Evolutionary conservation across 768 basidiomycete genomes (phyloP).

Genomic region (Cubamyces sp.): DNA sequence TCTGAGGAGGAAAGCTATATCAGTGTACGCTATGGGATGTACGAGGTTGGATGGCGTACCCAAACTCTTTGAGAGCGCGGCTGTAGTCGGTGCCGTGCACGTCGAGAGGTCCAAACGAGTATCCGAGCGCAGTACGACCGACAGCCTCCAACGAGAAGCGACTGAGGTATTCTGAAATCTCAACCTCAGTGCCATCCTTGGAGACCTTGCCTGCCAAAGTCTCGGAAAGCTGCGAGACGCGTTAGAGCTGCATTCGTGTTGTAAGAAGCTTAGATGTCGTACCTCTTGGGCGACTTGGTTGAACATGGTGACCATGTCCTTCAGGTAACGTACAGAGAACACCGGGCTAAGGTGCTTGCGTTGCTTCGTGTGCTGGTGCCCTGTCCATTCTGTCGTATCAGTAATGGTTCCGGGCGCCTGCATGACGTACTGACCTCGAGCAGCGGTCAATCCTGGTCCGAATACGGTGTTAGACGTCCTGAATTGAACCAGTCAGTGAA

Average conservation of each 20-base stretch:
- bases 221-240: neutral
- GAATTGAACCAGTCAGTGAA: neutral
- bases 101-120: constrained; percentile 10
- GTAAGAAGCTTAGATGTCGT: too few relatives aligned
- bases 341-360: constrained; percentile 14
- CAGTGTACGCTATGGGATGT: too few relatives aligned
- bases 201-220: neutral
- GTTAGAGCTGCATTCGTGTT: too few relatives aligned
- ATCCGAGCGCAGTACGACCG: constrained; percentile 9
- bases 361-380: constrained; percentile 7
- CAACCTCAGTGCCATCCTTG: constrained; percentile 4
- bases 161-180: constrained; percentile 1
- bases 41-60: neutral
- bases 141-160: constrained; percentile 7
- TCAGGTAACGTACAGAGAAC: constrained; percentile 2
- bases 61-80: constrained; percentile 13
- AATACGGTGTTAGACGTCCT: constrained; percentile 10
- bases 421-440: constrained; percentile 2
- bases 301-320: constrained; percentile 3
- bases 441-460: constrained; percentile 7
- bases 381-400: too few relatives aligned
- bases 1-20: too few relatives aligned
- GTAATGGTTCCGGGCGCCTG: too few relatives aligned
- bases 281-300: constrained; percentile 8
- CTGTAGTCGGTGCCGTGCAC: constrained; percentile 10